Evolutionary conservation across 176 grass and related monocot genomes (phyloP).

Genomic region (Phoenix roebelenii): DNA sequence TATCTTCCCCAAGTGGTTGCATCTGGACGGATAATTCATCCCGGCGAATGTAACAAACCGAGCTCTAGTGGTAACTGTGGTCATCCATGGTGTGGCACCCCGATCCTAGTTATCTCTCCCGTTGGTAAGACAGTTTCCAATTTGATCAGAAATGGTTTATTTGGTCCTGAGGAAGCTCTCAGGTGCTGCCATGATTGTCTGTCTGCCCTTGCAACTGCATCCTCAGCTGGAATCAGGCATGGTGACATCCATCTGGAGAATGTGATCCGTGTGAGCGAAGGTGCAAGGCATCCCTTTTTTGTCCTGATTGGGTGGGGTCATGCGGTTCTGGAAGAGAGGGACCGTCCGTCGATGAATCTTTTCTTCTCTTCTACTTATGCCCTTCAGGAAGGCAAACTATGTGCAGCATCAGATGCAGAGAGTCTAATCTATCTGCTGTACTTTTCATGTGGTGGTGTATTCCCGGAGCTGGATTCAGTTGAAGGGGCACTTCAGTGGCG

Average conservation of each 20-base stretch:
- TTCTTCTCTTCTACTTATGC: conserved; percentile 91
- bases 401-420: conserved; percentile 79
- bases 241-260: conserved; percentile 85
- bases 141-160: conserved; percentile 77
- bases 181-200: conserved; percentile 97
- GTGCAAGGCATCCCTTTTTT: conserved; percentile 49
- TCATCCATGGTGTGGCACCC: conserved; percentile 83
- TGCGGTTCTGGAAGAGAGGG: conserved; percentile 87
- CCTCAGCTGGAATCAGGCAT: conserved; percentile 68
- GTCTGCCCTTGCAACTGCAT: conserved; percentile 64
- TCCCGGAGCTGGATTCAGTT: conserved; percentile 78
- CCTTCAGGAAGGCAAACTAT: conserved; percentile 90
- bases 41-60: conserved; percentile 61
- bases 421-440: conserved; percentile 91
- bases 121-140: conserved; percentile 76
- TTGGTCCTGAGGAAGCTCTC: conserved; percentile 78
- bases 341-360: conserved; percentile 75
- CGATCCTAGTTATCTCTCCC: conserved; percentile 73
- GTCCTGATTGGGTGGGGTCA: conserved; percentile 93
- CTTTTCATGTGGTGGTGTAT: conserved; percentile 80
- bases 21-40: conserved; percentile 61
- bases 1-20: conserved; percentile 67
- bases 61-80: conserved; percentile 54
- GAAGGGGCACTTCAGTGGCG: conserved; percentile 91
- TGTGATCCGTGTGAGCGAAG: conserved; percentile 63